phyloP scores from a whole-genome alignment of 768 basidiomycete genomes.

The Phaeolepiota aurea region DNA sequence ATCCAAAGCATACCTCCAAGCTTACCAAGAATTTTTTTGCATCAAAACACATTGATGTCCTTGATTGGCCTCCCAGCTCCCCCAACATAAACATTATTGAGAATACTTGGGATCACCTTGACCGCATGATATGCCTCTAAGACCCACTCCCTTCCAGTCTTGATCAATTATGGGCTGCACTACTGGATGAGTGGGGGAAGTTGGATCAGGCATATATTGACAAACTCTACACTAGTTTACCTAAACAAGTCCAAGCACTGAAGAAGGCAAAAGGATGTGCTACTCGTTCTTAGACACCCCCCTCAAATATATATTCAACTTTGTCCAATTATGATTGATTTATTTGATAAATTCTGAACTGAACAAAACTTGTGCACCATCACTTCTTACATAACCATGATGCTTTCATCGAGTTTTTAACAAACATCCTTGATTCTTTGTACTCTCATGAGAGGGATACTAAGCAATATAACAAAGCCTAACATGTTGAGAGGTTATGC shows the following conservation, averaged over 20 bases:
- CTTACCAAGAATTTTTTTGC: constrained; percentile 16
- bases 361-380: too few relatives aligned
- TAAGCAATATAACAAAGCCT: too few relatives aligned
- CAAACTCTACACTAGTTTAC: neutral
- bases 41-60: constrained; percentile 14
- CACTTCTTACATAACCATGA: too few relatives aligned
- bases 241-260: neutral
- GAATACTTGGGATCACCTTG: constrained; percentile 18
- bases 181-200: constrained; percentile 19
- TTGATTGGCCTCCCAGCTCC: constrained; percentile 20
- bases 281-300: too few relatives aligned
- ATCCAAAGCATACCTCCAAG: constrained; percentile 24
- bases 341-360: too few relatives aligned
- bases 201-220: constrained; percentile 4
- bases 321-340: too few relatives aligned
- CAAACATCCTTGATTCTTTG: too few relatives aligned
- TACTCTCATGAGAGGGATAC: too few relatives aligned
- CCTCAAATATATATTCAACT: too few relatives aligned
- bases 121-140: neutral
- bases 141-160: neutral
- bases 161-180: constrained; percentile 15
- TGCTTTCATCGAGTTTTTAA: too few relatives aligned
- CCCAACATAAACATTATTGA: constrained; percentile 25
- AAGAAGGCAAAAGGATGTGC: neutral
- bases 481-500: too few relatives aligned